Evolutionary conservation across 2,329 filamentous ascomycete species (phyloP), one percentile per base, ranked within the genome.

Genomic region (Arachnopeziza araneosa): DNA sequence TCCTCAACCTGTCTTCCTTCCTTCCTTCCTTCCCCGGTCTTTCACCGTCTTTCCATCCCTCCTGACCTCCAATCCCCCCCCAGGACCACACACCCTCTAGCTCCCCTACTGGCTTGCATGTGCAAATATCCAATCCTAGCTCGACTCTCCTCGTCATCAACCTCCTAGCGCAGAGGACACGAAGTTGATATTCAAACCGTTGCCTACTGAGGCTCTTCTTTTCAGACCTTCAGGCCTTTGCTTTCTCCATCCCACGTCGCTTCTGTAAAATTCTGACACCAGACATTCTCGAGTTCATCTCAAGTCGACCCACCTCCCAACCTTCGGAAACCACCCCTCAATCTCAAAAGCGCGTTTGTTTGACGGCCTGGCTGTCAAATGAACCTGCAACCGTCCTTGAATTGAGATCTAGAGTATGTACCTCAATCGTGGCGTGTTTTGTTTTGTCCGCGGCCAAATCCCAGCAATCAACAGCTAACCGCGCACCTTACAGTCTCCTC

Each of bases 301-400:
- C 53, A 24, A 50, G 36, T 44, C 36, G 36, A 44, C 36, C 30
- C 36, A 44, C 36, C 36, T 12, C 36, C 36, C 6, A 62, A 57
- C 50, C 54, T 49, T 32, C n/a, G 9, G 49, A 59, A 61, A 60
- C 64, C 59, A 30, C 62, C 55, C 60, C 64, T 65, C 66, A 66
- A 70, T 66, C 66, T 67, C 69, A 68, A 71, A 76, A 76, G 91
- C 91, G 91, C 91, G 91, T 87, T 96, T 91, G 81, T 88, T 96
- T 95, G 91, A 82, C 90, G 90, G 87, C 87, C 78, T 73, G 75
- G 88, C 91, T 93, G 91, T 96, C 91, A 93, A 91, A 96, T 96
- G 93, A 96, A 95, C 91, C 91, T 97, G 93, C 91, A 93, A 64
- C 65, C 58, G 55, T 58, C 55, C 63, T 56, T 64, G 62, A 53